Conservation (phyloP, 768 basidiomycete species). For the Kondoa subrosea region DNA sequence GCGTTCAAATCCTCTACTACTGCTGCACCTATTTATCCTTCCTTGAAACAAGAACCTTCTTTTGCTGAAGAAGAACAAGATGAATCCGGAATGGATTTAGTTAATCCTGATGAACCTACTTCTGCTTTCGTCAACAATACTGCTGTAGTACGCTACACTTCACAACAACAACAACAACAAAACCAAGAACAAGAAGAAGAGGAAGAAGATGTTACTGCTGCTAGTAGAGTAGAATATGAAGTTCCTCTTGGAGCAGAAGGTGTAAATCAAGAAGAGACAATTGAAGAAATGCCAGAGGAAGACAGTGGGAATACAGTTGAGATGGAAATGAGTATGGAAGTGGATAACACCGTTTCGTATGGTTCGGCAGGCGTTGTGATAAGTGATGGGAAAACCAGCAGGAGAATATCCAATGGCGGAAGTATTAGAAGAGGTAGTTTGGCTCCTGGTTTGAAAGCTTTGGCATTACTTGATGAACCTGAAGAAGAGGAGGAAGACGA, state of each 20-base stretch:
- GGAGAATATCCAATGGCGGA: neutral
- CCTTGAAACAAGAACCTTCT: constrained; percentile 5
- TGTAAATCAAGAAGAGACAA: neutral
- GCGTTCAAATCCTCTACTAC: constrained; percentile 17
- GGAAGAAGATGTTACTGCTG: neutral
- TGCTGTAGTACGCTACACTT: neutral
- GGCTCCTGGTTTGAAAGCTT: constrained; percentile 13
- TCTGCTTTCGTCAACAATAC: constrained; percentile 12
- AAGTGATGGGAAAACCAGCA: neutral
- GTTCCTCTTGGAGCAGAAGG: constrained; percentile 2
- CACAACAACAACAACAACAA: neutral
- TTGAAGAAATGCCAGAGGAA: neutral
- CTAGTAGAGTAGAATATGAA: neutral
- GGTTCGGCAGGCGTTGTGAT: neutral
- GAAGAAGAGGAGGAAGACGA: constrained; percentile 22
- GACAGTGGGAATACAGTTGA: constrained; percentile 19
- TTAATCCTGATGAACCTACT: constrained; percentile 10
- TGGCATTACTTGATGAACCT: constrained; percentile 18
- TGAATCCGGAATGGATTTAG: constrained; percentile 15
- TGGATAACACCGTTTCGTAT: neutral
- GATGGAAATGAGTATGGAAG: constrained; percentile 15
- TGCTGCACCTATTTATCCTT: constrained; percentile 13
- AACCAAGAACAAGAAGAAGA: neutral
- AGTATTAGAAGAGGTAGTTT: neutral
- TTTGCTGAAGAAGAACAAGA: neutral